Evolutionary conservation across 768 basidiomycete species (phyloP), one percentile per base, ranked within the genome.

Genomic region (Xerocomellus intermedius): DNA sequence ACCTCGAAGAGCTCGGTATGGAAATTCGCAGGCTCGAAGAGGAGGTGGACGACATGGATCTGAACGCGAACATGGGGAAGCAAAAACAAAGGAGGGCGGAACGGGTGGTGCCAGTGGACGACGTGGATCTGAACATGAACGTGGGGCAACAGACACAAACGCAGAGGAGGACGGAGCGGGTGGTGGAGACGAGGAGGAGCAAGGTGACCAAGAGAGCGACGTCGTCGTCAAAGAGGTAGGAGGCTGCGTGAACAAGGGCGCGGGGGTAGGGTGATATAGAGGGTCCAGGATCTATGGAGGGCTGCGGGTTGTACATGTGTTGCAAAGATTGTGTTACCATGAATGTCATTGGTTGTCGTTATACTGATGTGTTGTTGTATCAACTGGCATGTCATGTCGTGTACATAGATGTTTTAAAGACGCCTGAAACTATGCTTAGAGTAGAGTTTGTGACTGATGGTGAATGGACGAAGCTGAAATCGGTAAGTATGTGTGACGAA

Each of bases 1-100:
- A 74, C 37, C 67, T 74, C 9, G 79, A 80, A 42, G 69, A 65
- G 9, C 70, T 80, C 58, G 75, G 80, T 28, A 86, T 85, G 84
- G 87, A 91, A 64, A 85, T 90, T 52, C 81, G 80, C 70, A 77
- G 35, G 51, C 67, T 89, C 57, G 80, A 83, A 51, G 86, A 86
- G 50, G 84, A 84, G 41, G 75, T 75, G 5, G 77, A 70, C 38
- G 81, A 78, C 16, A 36, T 39, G 19, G 55, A 55, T 7, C 26
- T 26, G 26, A 26, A 26, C 26, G 10, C 9, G 22, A 5, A 33
- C 5, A 3, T 4, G 6, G 14, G 12, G 13, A 39, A 56, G 30
- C 9, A 33, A 33, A 33, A 14, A 28, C 8, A 16, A 30, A 3
- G 28, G 28, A 30, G 28, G 28, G 28, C 28, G 8, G 30, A 26